These are phyloP conservation scores for Blastocystis hominis DNA, from an alignment of 352 stramenopile species.

Conservation along the genomic window DNA sequence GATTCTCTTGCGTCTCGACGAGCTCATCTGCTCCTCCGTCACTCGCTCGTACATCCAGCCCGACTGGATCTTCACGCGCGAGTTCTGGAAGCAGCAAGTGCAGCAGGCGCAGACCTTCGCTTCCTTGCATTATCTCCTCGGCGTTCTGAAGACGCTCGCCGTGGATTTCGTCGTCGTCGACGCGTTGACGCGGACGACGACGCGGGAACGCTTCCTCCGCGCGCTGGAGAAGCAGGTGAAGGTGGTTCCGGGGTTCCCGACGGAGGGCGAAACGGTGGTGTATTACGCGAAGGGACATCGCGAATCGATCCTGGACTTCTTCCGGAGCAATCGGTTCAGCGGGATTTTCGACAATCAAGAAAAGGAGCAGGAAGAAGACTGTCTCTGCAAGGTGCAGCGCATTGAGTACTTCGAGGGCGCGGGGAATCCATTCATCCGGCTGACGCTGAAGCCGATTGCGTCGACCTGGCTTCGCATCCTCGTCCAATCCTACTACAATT, in stretches of 20 bases:
- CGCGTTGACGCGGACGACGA: background rate
- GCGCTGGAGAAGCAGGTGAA: slow-evolving; percentile 17
- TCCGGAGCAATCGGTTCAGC: background rate
- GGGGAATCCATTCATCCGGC: slow-evolving; percentile 6
- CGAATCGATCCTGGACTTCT: background rate
- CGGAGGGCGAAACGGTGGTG: slow-evolving; percentile 30
- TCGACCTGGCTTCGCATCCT: background rate
- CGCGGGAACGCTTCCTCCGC: background rate
- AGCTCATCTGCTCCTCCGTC: background rate
- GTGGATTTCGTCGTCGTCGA: slow-evolving; percentile 24
- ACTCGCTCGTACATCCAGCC: background rate
- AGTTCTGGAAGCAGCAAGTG: background rate
- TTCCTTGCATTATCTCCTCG: background rate
- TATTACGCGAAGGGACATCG: slow-evolving; percentile 12
- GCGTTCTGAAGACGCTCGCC: background rate
- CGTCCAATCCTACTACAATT: slow-evolving; percentile 24
- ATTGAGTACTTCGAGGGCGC: slow-evolving; percentile 9
- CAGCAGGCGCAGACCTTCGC: background rate
- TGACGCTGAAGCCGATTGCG: background rate
- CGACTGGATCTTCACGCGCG: background rate
- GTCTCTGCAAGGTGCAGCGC: slow-evolving; percentile 13
- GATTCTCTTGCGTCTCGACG: background rate
- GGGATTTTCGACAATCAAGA: background rate
- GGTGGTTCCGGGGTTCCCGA: background rate
- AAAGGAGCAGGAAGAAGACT: background rate